Conservation (phyloP, 768 basidiomycete genomes). For the Calocera viscosa region DNA sequence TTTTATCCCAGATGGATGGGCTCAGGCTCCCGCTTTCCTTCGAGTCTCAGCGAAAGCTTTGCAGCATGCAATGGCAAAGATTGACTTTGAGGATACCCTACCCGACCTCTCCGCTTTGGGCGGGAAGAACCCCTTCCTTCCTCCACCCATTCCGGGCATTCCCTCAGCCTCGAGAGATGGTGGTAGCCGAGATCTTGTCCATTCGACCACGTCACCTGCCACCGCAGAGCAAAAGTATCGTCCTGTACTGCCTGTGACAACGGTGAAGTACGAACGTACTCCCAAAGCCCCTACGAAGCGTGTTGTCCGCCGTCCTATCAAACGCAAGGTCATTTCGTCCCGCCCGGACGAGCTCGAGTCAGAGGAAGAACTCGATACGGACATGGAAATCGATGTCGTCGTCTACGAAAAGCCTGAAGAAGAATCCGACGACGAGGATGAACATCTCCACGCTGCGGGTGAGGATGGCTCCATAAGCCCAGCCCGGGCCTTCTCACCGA, state of each 20-base stretch:
- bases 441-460: neutral
- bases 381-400: conserved; percentile 2
- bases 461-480: neutral
- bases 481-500: neutral
- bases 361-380: neutral
- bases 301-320: neutral
- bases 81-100: neutral
- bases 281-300: neutral
- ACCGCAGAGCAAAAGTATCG: neutral
- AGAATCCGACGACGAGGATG: neutral
- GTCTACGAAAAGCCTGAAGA: neutral
- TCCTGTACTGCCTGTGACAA: neutral
- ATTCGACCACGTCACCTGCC: neutral
- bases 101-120: neutral
- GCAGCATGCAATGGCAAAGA: neutral
- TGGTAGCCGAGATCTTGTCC: neutral
- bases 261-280: neutral
- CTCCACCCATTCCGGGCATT: neutral
- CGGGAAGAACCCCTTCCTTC: neutral
- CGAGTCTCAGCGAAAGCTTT: neutral
- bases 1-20: neutral
- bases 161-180: neutral
- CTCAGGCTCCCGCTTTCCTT: neutral
- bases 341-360: neutral
- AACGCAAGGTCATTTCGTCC: neutral